Evolutionary conservation across 2,329 filamentous ascomycete species (phyloP).

Genomic region (Atkinsonella hypoxylon): DNA sequence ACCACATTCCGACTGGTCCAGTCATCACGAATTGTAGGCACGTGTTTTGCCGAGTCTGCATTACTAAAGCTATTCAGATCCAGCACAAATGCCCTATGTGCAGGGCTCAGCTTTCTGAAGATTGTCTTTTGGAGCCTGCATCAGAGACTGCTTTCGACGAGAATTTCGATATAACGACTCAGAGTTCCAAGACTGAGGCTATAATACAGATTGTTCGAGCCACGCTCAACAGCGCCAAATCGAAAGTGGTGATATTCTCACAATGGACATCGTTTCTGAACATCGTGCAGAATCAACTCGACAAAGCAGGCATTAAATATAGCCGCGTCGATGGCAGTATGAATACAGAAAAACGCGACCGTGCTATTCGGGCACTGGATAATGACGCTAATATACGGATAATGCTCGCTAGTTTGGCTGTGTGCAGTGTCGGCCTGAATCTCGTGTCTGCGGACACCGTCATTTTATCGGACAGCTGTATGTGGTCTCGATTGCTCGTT

Average conservation of each 20-base stretch:
- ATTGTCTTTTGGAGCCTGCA: slow-evolving; percentile 51
- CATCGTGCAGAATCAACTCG: slow-evolving; percentile 58
- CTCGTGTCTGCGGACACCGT: slow-evolving; percentile 79
- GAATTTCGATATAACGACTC: slow-evolving; percentile 48
- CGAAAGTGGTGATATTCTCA: slow-evolving; percentile 63
- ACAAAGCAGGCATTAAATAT: slow-evolving; percentile 46
- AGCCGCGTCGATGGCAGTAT: slow-evolving; percentile 74
- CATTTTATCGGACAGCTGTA: slow-evolving; percentile 66
- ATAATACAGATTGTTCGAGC: slow-evolving; percentile 64
- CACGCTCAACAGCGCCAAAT: slow-evolving; percentile 48
- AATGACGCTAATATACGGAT: slow-evolving; percentile 56
- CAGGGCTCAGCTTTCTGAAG: slow-evolving; percentile 52
- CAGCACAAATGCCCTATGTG: slow-evolving; percentile 82
- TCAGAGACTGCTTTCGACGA: slow-evolving; percentile 37
- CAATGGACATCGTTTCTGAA: slow-evolving; percentile 69
- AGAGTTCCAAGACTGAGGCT: slow-evolving; percentile 74
- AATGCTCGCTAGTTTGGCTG: slow-evolving; percentile 69
- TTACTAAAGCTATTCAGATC: slow-evolving; percentile 58
- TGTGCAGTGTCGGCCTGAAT: slow-evolving; percentile 78
- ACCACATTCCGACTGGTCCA: slow-evolving; percentile 58
- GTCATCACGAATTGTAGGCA: slow-evolving; percentile 82
- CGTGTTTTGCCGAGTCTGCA: slow-evolving; percentile 63
- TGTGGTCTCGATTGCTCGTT: slow-evolving; percentile 13
- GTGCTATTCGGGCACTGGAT: slow-evolving; percentile 55
- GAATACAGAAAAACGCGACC: slow-evolving; percentile 57